phyloP scores from a whole-genome alignment of 2,329 filamentous ascomycete genomes.

The Lasiodiplodia sp. region DNA sequence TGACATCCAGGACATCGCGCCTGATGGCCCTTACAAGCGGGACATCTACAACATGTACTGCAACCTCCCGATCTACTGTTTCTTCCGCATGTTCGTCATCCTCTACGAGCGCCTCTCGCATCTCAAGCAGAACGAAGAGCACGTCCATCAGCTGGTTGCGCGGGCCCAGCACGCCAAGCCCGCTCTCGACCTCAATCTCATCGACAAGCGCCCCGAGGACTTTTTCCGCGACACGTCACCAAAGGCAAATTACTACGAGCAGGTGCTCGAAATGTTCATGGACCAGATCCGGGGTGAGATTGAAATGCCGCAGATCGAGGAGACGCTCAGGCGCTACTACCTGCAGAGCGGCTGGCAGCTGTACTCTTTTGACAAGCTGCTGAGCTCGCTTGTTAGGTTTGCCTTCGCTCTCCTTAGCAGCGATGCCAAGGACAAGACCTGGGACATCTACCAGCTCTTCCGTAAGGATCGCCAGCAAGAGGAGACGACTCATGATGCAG shows the following conservation, averaged over 20 bases:
- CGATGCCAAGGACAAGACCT: slow-evolving; percentile 91
- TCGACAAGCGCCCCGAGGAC: slow-evolving; percentile 75
- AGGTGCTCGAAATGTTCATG: slow-evolving; percentile 85
- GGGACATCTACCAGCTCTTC: slow-evolving; percentile 88
- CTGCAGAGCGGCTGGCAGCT: slow-evolving; percentile 89
- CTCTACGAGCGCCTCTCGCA: slow-evolving; percentile 84
- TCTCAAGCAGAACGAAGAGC: slow-evolving; percentile 79
- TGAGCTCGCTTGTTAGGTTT: slow-evolving; percentile 81
- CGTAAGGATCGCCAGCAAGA: slow-evolving; percentile 80
- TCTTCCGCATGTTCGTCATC: slow-evolving; percentile 92
- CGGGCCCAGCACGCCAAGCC: slow-evolving; percentile 79
- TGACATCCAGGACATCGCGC: slow-evolving; percentile 70
- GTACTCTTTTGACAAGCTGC: slow-evolving; percentile 89
- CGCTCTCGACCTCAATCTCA: slow-evolving; percentile 81
- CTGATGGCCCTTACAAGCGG: slow-evolving; percentile 81
- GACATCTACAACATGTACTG: slow-evolving; percentile 88
- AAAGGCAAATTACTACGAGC: slow-evolving; percentile 79
- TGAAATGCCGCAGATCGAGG: slow-evolving; percentile 85
- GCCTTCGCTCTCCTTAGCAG: slow-evolving; percentile 83
- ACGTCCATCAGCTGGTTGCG: slow-evolving; percentile 75
- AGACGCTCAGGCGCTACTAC: slow-evolving; percentile 90
- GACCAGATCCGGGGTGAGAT: slow-evolving; percentile 83
- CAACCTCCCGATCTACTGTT: slow-evolving; percentile 91
- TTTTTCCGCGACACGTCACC: slow-evolving; percentile 74
- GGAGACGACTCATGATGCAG: slow-evolving; percentile 86